Percentiles rank a stretch among this genome's conserved stretches.
These are phyloP conservation scores for Boletus sp. DNA, from an alignment of 768 basidiomycete species.

Conservation along the genomic window DNA sequence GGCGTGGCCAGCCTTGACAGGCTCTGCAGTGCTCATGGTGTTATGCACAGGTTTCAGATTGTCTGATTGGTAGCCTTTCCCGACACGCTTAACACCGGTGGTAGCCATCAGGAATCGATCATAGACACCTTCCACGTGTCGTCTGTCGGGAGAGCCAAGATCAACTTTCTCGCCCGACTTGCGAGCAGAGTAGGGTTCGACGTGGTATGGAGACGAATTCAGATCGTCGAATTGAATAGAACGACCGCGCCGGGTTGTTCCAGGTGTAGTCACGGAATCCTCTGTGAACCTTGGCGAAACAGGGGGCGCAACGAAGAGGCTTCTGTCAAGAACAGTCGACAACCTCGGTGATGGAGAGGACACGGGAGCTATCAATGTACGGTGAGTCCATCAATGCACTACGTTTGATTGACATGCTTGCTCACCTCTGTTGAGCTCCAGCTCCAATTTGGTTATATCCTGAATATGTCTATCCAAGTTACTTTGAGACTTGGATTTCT, in stretches of 20 bases:
- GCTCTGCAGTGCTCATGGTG: conserved; percentile 21
- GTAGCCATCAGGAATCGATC: conserved; percentile 84
- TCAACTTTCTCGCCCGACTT: conserved; percentile 35
- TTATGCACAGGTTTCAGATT: conserved; percentile 45
- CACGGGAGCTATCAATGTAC: conserved; percentile 31
- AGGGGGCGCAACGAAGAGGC: conserved; percentile 61
- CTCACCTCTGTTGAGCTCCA: conserved; percentile 65
- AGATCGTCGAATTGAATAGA: conserved; percentile 41
- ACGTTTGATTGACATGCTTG: neutral
- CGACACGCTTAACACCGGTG: conserved; percentile 74
- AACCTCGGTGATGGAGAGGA: conserved; percentile 48
- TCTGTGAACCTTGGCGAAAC: conserved; percentile 38
- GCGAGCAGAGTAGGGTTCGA: conserved; percentile 63
- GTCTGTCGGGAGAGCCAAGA: conserved; percentile 56
- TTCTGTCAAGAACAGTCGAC: conserved; percentile 67
- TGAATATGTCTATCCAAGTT: conserved; percentile 67
- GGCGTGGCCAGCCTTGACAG: conserved; percentile 16
- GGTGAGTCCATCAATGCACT: conserved; percentile 3
- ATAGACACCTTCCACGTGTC: conserved; percentile 70
- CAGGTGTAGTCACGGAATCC: conserved; percentile 31
- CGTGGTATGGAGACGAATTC: conserved; percentile 58
- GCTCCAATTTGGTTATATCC: conserved; percentile 60
- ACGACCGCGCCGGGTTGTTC: conserved; percentile 4
- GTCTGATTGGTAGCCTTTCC: conserved; percentile 80
- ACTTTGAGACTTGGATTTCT: conserved; percentile 65